phyloP scores from a whole-genome alignment of 2,329 filamentous ascomycete genomes.

The Trichoderma sp. region DNA sequence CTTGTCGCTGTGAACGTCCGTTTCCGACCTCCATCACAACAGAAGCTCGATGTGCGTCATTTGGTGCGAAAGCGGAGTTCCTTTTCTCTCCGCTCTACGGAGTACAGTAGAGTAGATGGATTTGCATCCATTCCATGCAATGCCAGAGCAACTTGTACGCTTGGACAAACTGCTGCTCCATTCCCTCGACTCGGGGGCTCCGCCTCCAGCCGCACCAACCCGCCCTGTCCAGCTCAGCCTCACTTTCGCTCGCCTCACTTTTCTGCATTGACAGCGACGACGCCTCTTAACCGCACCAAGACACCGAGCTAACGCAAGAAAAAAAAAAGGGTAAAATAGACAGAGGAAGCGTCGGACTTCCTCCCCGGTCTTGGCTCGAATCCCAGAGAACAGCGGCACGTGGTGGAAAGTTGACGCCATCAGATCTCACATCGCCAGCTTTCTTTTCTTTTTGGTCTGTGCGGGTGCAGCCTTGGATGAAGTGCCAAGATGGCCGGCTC shows the following conservation, averaged over 20 bases:
- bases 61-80: background rate
- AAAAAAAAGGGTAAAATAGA: background rate
- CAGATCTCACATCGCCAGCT: background rate
- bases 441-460: too few relatives aligned
- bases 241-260: slow-evolving; percentile 1
- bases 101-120: too few relatives aligned
- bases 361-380: background rate
- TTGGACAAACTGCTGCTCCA: background rate
- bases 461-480: background rate
- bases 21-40: background rate
- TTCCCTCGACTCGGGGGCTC: background rate
- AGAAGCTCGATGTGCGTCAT: background rate
- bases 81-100: background rate
- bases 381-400: background rate
- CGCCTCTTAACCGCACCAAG: slow-evolving; percentile 3
- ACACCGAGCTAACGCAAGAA: background rate
- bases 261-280: background rate
- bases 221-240: background rate
- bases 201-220: slow-evolving; percentile 12
- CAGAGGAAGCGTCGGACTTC: background rate
- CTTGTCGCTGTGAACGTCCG: background rate
- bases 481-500: background rate
- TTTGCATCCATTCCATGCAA: background rate
- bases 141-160: background rate
- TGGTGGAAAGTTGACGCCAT: background rate